Conservation (phyloP, 1,139 yeast species). For the Saccharomyces hybrid region DNA sequence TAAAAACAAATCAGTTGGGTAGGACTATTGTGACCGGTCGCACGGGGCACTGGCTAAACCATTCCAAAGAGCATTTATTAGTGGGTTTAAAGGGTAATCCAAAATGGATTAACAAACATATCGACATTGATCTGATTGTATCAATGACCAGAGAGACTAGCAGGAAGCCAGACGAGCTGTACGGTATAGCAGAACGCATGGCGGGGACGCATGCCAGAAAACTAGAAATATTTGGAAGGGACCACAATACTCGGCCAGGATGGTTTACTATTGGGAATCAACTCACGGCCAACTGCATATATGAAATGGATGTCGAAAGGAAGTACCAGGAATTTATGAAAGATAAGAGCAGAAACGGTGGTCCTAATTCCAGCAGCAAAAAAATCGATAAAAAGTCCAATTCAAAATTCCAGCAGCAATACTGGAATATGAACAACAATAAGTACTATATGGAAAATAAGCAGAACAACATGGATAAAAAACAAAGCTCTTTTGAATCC, state of each 20-base stretch:
- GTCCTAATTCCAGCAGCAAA: not conserved
- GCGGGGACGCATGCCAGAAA: slow-evolving; percentile 73
- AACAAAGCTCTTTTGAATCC: not conserved
- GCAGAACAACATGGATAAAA: not conserved
- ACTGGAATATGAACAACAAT: not conserved
- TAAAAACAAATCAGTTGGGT: slow-evolving; percentile 78
- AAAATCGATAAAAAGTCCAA: not conserved
- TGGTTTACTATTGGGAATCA: slow-evolving; percentile 92
- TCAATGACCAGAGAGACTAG: slow-evolving; percentile 83
- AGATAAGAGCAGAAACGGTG: not conserved
- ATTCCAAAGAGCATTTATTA: slow-evolving; percentile 83
- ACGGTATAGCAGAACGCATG: slow-evolving; percentile 76
- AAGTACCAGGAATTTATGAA: slow-evolving; percentile 18
- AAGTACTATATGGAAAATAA: not conserved
- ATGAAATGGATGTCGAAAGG: slow-evolving; percentile 48
- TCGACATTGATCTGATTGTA: slow-evolving; percentile 72
- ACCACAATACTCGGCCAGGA: slow-evolving; percentile 78
- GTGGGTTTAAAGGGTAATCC: slow-evolving; percentile 82
- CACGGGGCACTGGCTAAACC: slow-evolving; percentile 96
- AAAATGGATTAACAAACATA: slow-evolving; percentile 54
- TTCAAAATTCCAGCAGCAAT: not conserved
- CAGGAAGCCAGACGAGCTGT: slow-evolving; percentile 82
- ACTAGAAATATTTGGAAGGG: slow-evolving; percentile 82
- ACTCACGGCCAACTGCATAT: slow-evolving; percentile 35
- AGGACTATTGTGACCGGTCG: slow-evolving; percentile 91